Evolutionary conservation across 345 rosid genomes (phyloP).

Genomic region (Abelmoschus esculentus): DNA sequence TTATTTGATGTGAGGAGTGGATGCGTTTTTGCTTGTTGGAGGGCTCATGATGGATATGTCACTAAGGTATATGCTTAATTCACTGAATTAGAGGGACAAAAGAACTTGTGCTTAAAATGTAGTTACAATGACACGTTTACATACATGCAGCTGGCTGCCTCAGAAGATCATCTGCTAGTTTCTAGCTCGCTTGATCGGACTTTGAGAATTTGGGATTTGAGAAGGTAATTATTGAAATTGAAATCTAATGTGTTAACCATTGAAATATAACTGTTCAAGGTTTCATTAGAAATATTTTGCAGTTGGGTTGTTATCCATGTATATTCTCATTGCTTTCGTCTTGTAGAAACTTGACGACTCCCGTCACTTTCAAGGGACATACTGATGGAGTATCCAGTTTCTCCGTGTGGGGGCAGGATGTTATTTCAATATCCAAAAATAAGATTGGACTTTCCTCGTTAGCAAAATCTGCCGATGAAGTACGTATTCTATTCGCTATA

Average conservation of each 20-base stretch:
- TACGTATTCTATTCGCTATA: constrained; percentile 20
- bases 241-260: constrained; percentile 1
- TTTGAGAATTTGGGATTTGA: constrained; percentile 77
- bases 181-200: constrained; percentile 87
- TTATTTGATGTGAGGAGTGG: constrained; percentile 74
- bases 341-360: constrained; percentile 53
- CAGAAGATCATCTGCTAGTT: constrained; percentile 74
- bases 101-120: neutral
- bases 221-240: constrained; percentile 38
- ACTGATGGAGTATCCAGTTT: constrained; percentile 70
- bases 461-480: constrained; percentile 53
- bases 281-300: neutral
- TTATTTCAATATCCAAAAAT: constrained; percentile 75
- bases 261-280: neutral
- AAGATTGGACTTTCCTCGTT: constrained; percentile 76
- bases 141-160: constrained; percentile 63
- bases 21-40: constrained; percentile 64
- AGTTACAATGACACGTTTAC: constrained; percentile 2
- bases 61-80: constrained; percentile 48
- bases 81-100: neutral
- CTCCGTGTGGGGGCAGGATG: constrained; percentile 80
- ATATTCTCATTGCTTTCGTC: constrained; percentile 11
- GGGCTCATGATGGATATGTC: constrained; percentile 85
- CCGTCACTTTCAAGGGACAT: constrained; percentile 59
- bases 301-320: neutral